Base-by-base conservation (phyloP, 1,139 yeast species). In the Lipomyces yarrowii region DNA sequence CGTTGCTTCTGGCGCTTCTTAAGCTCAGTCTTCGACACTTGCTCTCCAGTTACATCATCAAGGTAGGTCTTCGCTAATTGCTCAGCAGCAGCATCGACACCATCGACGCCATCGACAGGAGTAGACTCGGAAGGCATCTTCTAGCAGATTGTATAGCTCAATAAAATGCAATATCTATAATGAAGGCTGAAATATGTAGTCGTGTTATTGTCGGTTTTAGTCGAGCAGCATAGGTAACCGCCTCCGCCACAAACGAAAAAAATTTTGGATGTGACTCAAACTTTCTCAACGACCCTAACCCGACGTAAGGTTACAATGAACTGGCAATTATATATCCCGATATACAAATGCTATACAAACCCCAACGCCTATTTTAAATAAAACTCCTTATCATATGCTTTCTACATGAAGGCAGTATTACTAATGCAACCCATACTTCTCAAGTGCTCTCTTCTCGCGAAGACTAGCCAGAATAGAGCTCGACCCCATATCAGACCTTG, bases 31-130 rank as follows among this genome's bases (percentile, higher is more conserved):
- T 94, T 94, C 78, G 99, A 94, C 61, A 94, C 97, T 80, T 88
- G 90, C 81, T 94, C 99, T 61, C 98, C 98, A 71, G 98, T 93
- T 74, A 82, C 96, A 69, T 92, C 98, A 78, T 94, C 99, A 74
- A 94, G 84, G 77, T 91, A 87, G 57, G 91, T 87, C 84, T 92
- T 93, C 78, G 91, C 93, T 72, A 91, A 86, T 74, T 86, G 87
- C 75, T 92, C 97, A 62, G 96, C 80, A 65, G 84, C 88, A 76
- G 86, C 82, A 32, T 61, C 64, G 7, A 60, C 68, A 21, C 59
- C 67, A 48, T 57, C 52, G 7, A 60, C 68, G 30, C 59, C 67
- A 48, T 57, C 52, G 6, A 37, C 35, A 13, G n/a, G 23, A 10
- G 35, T 21, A 21, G 39, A 13, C 23, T 46, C 54, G 30, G 48